Evolutionary conservation across 208 protist species (phyloP), one percentile per base, ranked within the genome.

Genomic region (Trichomonas tenax): DNA sequence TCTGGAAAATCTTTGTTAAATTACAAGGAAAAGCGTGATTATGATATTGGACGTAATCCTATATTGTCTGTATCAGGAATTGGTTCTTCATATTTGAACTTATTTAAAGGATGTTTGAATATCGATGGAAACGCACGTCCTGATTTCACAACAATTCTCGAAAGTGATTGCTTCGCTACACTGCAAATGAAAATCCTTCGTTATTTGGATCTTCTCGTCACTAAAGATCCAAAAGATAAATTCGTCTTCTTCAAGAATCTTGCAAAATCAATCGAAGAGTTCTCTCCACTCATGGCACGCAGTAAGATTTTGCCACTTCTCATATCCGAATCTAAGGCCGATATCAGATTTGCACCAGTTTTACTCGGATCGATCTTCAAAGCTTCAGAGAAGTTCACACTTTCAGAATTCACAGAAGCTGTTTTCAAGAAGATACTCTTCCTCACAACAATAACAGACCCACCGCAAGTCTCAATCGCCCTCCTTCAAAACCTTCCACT

Each of bases 151-250:
- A 38, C 6, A 17, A 17, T 93, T 51, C 9, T 93, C 6, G 11
- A 41, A 38, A 41, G 4, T 26, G 86, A 93, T 14, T 6, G 40
- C 6, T 93, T 93, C 17, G 40, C 14, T 49, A 51, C 86, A 34
- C 17, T 51, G 2, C 86, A 48, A 51, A 38, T 93, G 17, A 93
- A 93, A 93, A 44, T 93, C 44, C 31, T 93, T 38, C 86, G 86
- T 58, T 93, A 93, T 36, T 23, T 93, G 14, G 86, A 93, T 51
- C 17, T 93, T 11, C 45, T 93, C 9, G 46, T 93, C 26, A 31
- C 86, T 3, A 93, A 93, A 93, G 86, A 93, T 93, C 44, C 86
- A 15, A 93, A 93, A 36, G 86, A 93, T 38, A 93, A 93, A 93
- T 93, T 93, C 44, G 86, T 41, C 2, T 93, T 93, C 46, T 93